Base-by-base conservation (phyloP, 306 rosid species). In the Gastrolobium villosum region DNA sequence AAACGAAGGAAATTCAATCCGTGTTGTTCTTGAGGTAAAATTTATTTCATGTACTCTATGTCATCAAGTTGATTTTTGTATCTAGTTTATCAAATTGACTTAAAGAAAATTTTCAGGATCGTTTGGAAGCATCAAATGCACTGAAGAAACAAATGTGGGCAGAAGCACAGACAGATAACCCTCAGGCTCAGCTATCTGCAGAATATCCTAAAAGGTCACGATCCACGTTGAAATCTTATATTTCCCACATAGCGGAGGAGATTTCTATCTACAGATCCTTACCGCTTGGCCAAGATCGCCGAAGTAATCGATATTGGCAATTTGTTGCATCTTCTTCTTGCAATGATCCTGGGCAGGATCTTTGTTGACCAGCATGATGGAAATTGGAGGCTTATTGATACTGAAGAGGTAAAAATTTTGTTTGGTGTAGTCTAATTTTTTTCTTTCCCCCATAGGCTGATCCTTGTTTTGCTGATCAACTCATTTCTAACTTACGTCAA, bases 141-240 rank as follows among this genome's bases (percentile, higher is more conserved):
- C 90, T 95, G 80, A 95, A 93, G 91, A 95, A 95, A 89, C 99
- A 93, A 87, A 92, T 92, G 99, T 93, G 86, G 96, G 94, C 97
- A 62, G 99, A 95, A 78, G 97, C 98, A 20, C 99, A 92, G 84
- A 86, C 91, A 69, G 99, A 95, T 75, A 95, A 79, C 77, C 79
- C 77, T 43, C 89, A 86, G 77, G 63, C 61, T 82, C 94, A 52
- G 52, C 53, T 90, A 82, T 79, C 83, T 86, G 91, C 91, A 14
- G 87, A 84, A 83, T 89, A 88, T 78, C 87, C 97, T 36, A 95
- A 91, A 88, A 86, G 93, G 87, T 89, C 98, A 31, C 96, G 97
- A 31, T 95, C 97, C 49, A 98, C 91, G 74, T 77, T 93, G 83
- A 95, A 95, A 81, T 86, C 97, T 40, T 95, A 87, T 73, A 89